A percentile compares a stretch with the other conserved stretches of the same genome.
These are phyloP conservation scores for Clavispora fructus DNA, from an alignment of 805 yeast genomes.

Conservation along the genomic window DNA sequence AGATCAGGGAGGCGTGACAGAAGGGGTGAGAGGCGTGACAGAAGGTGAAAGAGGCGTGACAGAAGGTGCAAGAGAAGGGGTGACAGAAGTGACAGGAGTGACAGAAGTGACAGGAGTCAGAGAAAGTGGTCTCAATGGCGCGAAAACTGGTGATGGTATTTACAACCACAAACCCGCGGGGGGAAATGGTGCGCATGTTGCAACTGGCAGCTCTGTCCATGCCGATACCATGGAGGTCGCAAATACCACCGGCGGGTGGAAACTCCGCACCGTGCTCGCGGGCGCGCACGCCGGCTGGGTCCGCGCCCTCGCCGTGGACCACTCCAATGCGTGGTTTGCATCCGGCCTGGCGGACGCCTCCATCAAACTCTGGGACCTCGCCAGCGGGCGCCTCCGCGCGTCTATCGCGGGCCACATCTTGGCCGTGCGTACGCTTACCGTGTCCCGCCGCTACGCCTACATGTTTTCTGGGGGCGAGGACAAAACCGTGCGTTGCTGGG, in stretches of 20 bases:
- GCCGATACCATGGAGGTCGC: no score
- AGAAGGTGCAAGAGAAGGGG: no score
- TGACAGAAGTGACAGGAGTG: no score
- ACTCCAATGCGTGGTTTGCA: conserved; percentile 85
- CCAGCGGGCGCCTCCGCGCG: conserved; percentile 59
- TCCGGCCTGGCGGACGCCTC: conserved; percentile 88
- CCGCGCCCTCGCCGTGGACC: conserved; percentile 74
- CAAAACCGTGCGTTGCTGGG: conserved; percentile 93
- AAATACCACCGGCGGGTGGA: conserved; percentile 41
- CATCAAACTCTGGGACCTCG: conserved; percentile 88
- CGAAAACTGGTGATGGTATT: no score
- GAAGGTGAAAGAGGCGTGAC: no score
- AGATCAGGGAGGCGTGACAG: no score
- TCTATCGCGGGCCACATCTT: conserved; percentile 87
- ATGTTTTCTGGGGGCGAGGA: conserved; percentile 92
- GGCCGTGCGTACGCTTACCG: conserved; percentile 74
- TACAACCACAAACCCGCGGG: no score
- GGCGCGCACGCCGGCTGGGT: conserved; percentile 94
- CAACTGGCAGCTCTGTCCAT: no score
- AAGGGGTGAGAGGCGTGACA: no score
- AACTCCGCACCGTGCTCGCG: conserved; percentile 62
- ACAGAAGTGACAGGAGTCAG: no score
- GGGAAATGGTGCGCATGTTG: no score
- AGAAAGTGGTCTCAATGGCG: no score
- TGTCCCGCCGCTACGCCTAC: conserved; percentile 78